Evolutionary conservation across 2,329 filamentous ascomycete species (phyloP).

Genomic region (Myriangium duriaei): DNA sequence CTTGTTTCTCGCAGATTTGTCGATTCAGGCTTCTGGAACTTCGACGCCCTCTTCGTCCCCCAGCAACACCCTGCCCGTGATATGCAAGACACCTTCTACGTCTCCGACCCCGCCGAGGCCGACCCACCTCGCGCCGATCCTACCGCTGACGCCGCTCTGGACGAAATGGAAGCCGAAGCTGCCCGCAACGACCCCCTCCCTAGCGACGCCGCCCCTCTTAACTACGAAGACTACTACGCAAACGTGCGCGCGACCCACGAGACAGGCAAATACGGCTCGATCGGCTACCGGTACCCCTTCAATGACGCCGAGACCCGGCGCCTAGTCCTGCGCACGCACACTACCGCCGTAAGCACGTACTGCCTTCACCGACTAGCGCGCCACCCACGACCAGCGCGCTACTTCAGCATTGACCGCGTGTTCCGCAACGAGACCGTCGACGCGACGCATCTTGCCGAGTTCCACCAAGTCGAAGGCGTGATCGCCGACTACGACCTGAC

Average conservation of each 20-base stretch:
- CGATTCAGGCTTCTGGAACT: slow-evolving; percentile 98
- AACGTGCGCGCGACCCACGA: slow-evolving; percentile 81
- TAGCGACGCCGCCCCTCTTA: slow-evolving; percentile 24
- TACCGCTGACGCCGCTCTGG: slow-evolving; percentile 32
- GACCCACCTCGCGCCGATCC: slow-evolving; percentile 52
- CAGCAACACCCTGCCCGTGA: slow-evolving; percentile 97
- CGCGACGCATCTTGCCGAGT: slow-evolving; percentile 91
- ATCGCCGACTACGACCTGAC: slow-evolving; percentile 94
- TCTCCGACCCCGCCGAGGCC: slow-evolving; percentile 71
- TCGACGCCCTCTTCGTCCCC: slow-evolving; percentile 90
- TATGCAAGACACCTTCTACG: slow-evolving; percentile 97
- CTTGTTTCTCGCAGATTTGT: slow-evolving; percentile 49
- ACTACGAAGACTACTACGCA: slow-evolving; percentile 80
- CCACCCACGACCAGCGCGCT: slow-evolving; percentile 74
- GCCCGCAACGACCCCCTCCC: slow-evolving; percentile 33
- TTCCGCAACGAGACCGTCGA: slow-evolving; percentile 98
- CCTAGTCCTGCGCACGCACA: slow-evolving; percentile 89
- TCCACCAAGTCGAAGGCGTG: slow-evolving; percentile 97
- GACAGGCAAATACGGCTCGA: slow-evolving; percentile 82
- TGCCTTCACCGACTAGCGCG: slow-evolving; percentile 83
- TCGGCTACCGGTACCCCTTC: slow-evolving; percentile 95
- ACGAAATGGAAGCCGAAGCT: slow-evolving; percentile 36
- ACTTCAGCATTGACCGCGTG: slow-evolving; percentile 96
- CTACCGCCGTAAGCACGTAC: slow-evolving; percentile 80
- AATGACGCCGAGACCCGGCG: slow-evolving; percentile 72